phyloP scores from a whole-genome alignment of 805 yeast species.

The Clavispora santaluciae region DNA sequence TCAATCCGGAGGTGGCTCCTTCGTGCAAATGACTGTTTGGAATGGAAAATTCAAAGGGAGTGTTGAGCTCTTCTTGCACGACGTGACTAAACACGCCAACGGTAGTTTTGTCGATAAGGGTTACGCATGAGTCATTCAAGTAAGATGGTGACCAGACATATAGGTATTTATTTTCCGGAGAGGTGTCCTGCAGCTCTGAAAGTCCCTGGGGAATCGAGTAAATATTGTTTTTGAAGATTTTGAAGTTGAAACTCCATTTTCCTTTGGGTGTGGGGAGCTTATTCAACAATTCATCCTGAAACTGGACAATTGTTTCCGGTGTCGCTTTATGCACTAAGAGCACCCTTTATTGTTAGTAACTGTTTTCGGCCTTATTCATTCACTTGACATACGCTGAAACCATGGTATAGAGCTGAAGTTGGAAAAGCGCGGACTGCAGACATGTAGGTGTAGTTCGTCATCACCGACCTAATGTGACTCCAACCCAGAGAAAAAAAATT shows the following conservation, averaged over 20 bases:
- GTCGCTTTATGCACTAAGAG: constrained; percentile 36
- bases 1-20: constrained; percentile 52
- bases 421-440: neutral
- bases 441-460: too few relatives aligned
- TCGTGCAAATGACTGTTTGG: constrained; percentile 38
- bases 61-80: constrained; percentile 27
- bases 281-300: constrained; percentile 68
- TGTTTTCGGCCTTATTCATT: neutral
- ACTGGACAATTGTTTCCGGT: constrained; percentile 59
- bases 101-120: constrained; percentile 42
- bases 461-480: too few relatives aligned
- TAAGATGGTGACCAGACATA: constrained; percentile 51
- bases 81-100: constrained; percentile 32
- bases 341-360: constrained; percentile 26
- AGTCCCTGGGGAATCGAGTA: constrained; percentile 41
- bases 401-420: constrained; percentile 14
- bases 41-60: constrained; percentile 20
- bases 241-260: constrained; percentile 66
- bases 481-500: too few relatives aligned
- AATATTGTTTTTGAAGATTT: constrained; percentile 62
- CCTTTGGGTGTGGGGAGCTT: constrained; percentile 58
- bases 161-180: constrained; percentile 41
- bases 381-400: constrained; percentile 34
- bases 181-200: constrained; percentile 20
- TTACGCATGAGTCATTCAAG: constrained; percentile 41